These are phyloP conservation scores for Crepidotus sp. DNA, from an alignment of 1,284 basidiomycete species.

Conservation along the genomic window DNA sequence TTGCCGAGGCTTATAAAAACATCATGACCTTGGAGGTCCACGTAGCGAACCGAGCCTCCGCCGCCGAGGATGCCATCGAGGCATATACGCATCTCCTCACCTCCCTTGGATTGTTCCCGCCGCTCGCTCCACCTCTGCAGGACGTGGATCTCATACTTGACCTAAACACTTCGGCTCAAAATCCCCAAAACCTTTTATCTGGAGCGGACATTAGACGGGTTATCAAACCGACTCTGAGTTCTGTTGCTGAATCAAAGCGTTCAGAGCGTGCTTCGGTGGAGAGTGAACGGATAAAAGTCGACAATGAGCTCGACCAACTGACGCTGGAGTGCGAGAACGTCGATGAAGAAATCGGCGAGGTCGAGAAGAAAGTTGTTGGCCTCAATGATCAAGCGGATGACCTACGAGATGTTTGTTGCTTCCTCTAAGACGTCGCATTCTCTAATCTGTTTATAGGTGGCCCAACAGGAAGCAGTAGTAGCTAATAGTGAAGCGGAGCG, in stretches of 20 bases:
- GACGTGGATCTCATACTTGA: conserved; percentile 66
- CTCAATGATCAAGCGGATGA: conserved; percentile 72
- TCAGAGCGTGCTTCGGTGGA: conserved; percentile 60
- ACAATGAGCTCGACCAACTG: conserved; percentile 71
- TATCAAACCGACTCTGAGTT: conserved; percentile 64
- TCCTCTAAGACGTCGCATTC: neutral
- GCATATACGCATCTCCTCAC: conserved; percentile 65
- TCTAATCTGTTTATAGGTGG: conserved; percentile 39
- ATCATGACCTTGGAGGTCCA: conserved; percentile 72
- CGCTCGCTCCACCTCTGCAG: conserved; percentile 56
- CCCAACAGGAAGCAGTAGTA: conserved; percentile 59
- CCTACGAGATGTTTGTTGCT: conserved; percentile 20
- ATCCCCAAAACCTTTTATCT: conserved; percentile 51
- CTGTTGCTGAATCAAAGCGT: conserved; percentile 60
- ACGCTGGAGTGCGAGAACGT: conserved; percentile 70
- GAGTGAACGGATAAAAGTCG: conserved; percentile 65
- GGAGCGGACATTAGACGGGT: conserved; percentile 59
- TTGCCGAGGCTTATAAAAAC: conserved; percentile 58
- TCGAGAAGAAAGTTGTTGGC: conserved; percentile 60
- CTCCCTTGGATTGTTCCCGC: conserved; percentile 65
- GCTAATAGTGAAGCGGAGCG: conserved; percentile 53
- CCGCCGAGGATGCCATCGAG: conserved; percentile 72
- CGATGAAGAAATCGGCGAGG: conserved; percentile 59
- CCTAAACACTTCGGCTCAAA: conserved; percentile 64
- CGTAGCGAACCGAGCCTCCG: conserved; percentile 66